These are phyloP conservation scores for Articulospora tetracladia DNA, from an alignment of 495 filamentous ascomycete species.

Conservation along the genomic window DNA sequence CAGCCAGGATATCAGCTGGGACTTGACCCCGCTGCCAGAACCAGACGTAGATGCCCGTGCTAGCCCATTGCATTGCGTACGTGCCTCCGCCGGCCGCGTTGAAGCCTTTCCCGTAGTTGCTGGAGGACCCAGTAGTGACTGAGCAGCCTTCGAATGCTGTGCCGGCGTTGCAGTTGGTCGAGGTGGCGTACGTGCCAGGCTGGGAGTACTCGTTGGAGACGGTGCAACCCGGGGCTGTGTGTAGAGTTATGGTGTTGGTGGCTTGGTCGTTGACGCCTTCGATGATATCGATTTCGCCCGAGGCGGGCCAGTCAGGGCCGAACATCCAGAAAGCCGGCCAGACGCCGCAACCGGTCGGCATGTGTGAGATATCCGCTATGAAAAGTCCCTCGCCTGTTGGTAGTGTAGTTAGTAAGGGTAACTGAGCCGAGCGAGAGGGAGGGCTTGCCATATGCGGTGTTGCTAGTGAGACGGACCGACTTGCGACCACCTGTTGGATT, in stretches of 20 bases:
- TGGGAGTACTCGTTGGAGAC: slow-evolving; percentile 45
- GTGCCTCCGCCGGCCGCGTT: slow-evolving; percentile 70
- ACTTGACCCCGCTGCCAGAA: slow-evolving; percentile 23
- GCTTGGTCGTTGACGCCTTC: slow-evolving; percentile 66
- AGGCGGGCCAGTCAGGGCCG: slow-evolving; percentile 63
- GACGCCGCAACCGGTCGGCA: slow-evolving; percentile 61
- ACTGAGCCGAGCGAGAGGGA: slow-evolving; percentile 39
- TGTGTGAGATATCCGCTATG: slow-evolving; percentile 69
- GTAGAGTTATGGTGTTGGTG: slow-evolving; percentile 62
- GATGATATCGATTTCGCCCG: slow-evolving; percentile 82
- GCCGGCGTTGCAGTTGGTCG: slow-evolving; percentile 52
- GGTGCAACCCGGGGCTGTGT: slow-evolving; percentile 60
- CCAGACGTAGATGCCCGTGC: slow-evolving; percentile 55
- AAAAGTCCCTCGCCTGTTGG: slow-evolving; percentile 63
- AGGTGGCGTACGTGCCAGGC: slow-evolving; percentile 37
- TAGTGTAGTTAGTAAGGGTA: slow-evolving; percentile 63
- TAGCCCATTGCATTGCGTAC: slow-evolving; percentile 74
- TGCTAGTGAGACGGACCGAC: slow-evolving; percentile 61
- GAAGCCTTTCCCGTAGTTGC: slow-evolving; percentile 64
- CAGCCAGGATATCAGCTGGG: slow-evolving; percentile 51
- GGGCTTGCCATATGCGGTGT: slow-evolving; percentile 49
- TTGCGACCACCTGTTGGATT: slow-evolving; percentile 45
- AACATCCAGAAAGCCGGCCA: slow-evolving; percentile 67
- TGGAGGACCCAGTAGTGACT: slow-evolving; percentile 35
- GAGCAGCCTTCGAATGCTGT: slow-evolving; percentile 47